Percentiles rank a stretch among this genome's conserved stretches.
Conservation (phyloP, 2,329 filamentous ascomycete species). For the Talaromyces albobiverticillius region DNA sequence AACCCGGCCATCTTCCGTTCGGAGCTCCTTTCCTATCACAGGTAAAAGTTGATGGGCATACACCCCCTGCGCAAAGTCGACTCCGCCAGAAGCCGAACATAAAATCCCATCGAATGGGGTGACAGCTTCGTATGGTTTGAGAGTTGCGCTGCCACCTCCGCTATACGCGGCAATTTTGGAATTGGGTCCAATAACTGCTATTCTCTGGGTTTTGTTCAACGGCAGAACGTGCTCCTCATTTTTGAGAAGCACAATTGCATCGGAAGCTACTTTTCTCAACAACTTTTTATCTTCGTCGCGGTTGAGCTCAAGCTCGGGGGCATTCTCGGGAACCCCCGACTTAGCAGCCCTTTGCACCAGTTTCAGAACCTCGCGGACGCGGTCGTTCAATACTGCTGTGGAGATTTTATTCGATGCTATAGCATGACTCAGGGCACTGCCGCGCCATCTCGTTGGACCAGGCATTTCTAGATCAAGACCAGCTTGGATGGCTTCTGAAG, state of each 20-base stretch:
- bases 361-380: slow-evolving; percentile 57
- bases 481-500: slow-evolving; percentile 43
- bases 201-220: slow-evolving; percentile 43
- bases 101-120: slow-evolving; percentile 44
- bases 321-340: slow-evolving; percentile 54
- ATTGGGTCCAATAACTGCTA: slow-evolving; percentile 56
- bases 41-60: slow-evolving; percentile 66
- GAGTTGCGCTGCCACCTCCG: slow-evolving; percentile 64
- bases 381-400: slow-evolving; percentile 54
- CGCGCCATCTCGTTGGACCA: slow-evolving; percentile 44
- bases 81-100: slow-evolving; percentile 32
- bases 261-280: slow-evolving; percentile 64
- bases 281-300: slow-evolving; percentile 62
- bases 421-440: slow-evolving; percentile 37
- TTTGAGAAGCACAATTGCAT: slow-evolving; percentile 71
- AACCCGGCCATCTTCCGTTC: slow-evolving; percentile 51
- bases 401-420: slow-evolving; percentile 57
- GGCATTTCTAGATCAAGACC: slow-evolving; percentile 50
- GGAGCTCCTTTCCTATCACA: slow-evolving; percentile 52
- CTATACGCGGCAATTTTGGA: slow-evolving; percentile 49
- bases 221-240: slow-evolving; percentile 66
- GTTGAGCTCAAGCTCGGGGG: slow-evolving; percentile 54
- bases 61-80: slow-evolving; percentile 57
- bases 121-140: slow-evolving; percentile 45
- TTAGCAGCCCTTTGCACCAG: slow-evolving; percentile 58